phyloP scores from a whole-genome alignment of 306 rosid genomes.

The Pterocarpus santalinus region DNA sequence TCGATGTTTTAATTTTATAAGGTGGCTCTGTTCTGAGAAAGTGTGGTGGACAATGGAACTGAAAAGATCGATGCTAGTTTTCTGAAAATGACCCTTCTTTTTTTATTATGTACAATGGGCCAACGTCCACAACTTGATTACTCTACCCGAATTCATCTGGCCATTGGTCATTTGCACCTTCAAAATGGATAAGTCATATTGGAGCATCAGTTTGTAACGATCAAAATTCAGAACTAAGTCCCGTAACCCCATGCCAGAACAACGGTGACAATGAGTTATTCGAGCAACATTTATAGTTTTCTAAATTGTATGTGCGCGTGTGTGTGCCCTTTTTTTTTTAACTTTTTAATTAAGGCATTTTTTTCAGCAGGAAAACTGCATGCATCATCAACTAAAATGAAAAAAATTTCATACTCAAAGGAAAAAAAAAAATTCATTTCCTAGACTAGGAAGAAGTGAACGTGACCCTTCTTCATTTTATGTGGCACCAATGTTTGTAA shows the following conservation, averaged over 20 bases:
- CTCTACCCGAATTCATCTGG: background rate
- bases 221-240: background rate
- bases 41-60: conserved; percentile 22
- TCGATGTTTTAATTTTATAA: background rate
- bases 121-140: background rate
- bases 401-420: background rate
- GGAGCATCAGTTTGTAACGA: background rate
- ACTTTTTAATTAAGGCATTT: background rate
- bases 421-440: background rate
- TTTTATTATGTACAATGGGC: background rate
- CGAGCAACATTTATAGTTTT: background rate
- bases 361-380: background rate
- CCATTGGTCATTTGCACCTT: background rate
- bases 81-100: conserved; percentile 17
- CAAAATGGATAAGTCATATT: background rate
- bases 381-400: background rate
- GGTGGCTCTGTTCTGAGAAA: background rate
- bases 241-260: too few species aligned
- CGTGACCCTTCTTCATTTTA: background rate
- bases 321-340: background rate
- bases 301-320: background rate
- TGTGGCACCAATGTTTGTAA: background rate
- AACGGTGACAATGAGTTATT: background rate
- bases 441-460: background rate
- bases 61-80: conserved; percentile 25